These are phyloP conservation scores for Rhododendron williamsianum DNA, from an alignment of 148 eudicot genomes.

Conservation along the genomic window DNA sequence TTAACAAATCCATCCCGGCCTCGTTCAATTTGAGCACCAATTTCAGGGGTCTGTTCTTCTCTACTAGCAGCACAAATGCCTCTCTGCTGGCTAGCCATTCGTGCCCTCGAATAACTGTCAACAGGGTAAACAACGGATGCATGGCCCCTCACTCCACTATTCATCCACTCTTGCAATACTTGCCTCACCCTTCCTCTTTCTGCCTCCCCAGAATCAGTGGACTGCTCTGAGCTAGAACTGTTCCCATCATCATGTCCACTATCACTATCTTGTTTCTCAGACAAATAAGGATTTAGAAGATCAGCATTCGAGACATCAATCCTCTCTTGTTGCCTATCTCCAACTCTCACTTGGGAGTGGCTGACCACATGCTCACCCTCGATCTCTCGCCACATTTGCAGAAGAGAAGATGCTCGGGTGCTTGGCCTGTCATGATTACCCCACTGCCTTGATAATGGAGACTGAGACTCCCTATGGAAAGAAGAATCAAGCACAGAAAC, in stretches of 20 bases:
- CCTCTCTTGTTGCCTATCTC: conserved; percentile 26
- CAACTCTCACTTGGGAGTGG: conserved; percentile 27
- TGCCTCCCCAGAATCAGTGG: conserved; percentile 52
- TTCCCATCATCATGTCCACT: conserved; percentile 46
- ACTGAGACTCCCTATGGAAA: conserved; percentile 46
- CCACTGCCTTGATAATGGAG: conserved; percentile 36
- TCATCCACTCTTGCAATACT: conserved; percentile 66
- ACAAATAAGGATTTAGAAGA: conserved; percentile 10
- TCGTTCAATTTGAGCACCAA: conserved; percentile 47
- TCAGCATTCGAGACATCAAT: conserved; percentile 27
- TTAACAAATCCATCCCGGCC: conserved; percentile 42
- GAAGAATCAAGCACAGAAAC: conserved; percentile 48
- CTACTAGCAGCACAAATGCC: conserved; percentile 25
- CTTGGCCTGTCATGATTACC: conserved; percentile 37
- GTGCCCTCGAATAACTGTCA: conserved; percentile 38
- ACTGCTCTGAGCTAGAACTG: conserved; percentile 55
- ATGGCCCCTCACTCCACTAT: conserved; percentile 33
- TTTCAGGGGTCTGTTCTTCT: conserved; percentile 48
- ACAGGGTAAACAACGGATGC: conserved; percentile 28
- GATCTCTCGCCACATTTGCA: conserved; percentile 81
- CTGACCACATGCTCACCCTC: conserved; percentile 61
- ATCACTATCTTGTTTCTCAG: conserved; percentile 24
- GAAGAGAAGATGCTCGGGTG: conserved; percentile 57
- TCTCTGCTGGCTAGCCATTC: conserved; percentile 41
- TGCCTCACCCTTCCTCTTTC: conserved; percentile 68